Base-by-base conservation (phyloP, 306 rosid genomes). In the Cicer chorassanicum region DNA sequence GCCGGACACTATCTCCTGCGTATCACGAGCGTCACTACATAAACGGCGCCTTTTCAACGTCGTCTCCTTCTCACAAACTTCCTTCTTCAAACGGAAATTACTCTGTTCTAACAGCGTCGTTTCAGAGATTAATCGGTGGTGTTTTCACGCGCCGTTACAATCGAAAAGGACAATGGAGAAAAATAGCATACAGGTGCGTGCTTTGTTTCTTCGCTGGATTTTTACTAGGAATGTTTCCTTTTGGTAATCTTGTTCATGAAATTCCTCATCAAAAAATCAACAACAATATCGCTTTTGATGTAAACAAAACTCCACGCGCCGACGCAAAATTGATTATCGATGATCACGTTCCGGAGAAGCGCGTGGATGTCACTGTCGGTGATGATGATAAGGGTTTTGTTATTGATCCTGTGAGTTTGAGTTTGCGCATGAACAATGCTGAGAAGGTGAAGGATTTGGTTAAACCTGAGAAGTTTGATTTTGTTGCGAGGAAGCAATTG, bases 1-100 rank as follows among this genome's bases (percentile, higher is more conserved):
- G 99, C 38, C 88, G 99, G 44, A 86, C 96, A 63, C 82, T 86
- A 0, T 92, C 98, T 79, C 99, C 99, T 84, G 93, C 90, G 29
- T 85, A 82, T 75, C 83, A 74, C 15, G 97, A 92, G 75, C 92
- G 96, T 51, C 70, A 67, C 59, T 73, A 82, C 74, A 76, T 75
- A 43, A 90, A 90, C 83, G 96, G 93, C 42, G 80, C 74, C 8
- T 80, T 87, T 59, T 75, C 96, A 1, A 79, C 79, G 1, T 84
- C 87, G 6, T 89, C 96, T 9, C 88, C 93, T 6, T 81, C 96
- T 57, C 89, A 87, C 65, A 95, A 90, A 88, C 68, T 76, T 14
- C 11, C 83, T 1, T 66, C 87, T 64, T 29, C 89, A 6, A 77
- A 54, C 80, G 40, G 89, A 0, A 95, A 86, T 53, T 84, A 86